Base-by-base conservation (phyloP, 2,329 filamentous ascomycete species). In the Helotiales sp. region DNA sequence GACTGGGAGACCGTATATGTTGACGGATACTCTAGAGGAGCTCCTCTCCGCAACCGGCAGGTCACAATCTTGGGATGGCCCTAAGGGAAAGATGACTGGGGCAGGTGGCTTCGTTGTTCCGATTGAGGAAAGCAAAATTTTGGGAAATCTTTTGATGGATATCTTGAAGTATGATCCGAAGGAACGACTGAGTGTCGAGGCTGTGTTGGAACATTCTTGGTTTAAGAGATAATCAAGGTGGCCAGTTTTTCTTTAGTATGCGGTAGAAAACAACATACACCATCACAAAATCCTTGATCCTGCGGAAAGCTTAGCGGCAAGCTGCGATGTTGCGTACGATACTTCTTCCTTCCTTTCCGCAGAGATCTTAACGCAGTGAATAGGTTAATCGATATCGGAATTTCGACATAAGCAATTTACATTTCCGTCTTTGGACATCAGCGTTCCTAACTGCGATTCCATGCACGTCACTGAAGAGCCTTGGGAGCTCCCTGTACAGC, bases 111-210 rank as follows among this genome's bases (percentile, higher is more conserved):
- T 66, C 47, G 52, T 45, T 58, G 50, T 66, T 63, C 10, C 3
- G 52, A 45, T 52, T 45, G 43, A 63, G 52, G 64, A 66, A 54
- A 52, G 52, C 50, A 52, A 60, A 34, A 22, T 63, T 59, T 34
- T 67, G 50, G 61, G 20, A 30, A 43, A 52, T 32, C 49, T 52
- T 52, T 10, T 52, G 26, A 32, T n/a, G 28, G 28, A 17, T 17
- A n/a, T 52, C 15, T 32, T 52, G 28, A 30, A 52, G 13, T 52
- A 52, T 32, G 49, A 52, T 52, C 49, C 49, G 26, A 52, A 52
- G 4, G 26, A 52, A 32, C 49, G 49, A 52, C 28, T 32, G 49
- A 32, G 24, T 30, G 26, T 32, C 24, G 28, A 32, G 49, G 24
- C 13, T 28, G 28, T 52, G 28, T 52, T 32, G n/a, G 49, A 52